Conservation (phyloP, 257 asterid species). For the Solanum gracilifrons region DNA sequence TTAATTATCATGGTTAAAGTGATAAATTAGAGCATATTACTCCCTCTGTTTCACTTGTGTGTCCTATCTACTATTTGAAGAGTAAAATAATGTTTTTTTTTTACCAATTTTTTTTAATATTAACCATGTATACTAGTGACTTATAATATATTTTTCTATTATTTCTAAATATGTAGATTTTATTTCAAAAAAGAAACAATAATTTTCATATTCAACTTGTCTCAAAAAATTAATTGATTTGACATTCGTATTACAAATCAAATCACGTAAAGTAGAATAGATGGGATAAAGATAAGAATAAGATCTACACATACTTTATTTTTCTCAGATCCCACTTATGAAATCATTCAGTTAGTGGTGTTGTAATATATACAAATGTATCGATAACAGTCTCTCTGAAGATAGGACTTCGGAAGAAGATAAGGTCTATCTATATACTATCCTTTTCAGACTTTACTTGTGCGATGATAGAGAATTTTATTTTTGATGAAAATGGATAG, state of each 20-base stretch:
- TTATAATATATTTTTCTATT: too few relatives aligned
- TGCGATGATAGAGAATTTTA: neutral
- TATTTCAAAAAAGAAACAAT: too few relatives aligned
- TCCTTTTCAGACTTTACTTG: rapidly evolving
- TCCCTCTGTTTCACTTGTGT: neutral
- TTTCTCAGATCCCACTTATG: too few relatives aligned
- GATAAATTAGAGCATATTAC: neutral
- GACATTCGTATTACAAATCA: neutral
- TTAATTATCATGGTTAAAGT: neutral
- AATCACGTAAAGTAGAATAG: too few relatives aligned
- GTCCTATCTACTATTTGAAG: neutral
- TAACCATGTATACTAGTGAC: neutral
- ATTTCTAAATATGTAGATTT: too few relatives aligned
- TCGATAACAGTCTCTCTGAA: neutral
- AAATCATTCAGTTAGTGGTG: too few relatives aligned
- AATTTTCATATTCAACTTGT: neutral
- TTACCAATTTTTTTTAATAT: neutral
- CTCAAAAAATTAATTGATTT: too few relatives aligned
- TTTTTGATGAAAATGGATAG: slow-evolving; percentile 11
- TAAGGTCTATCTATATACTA: neutral
- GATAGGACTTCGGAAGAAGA: too few relatives aligned
- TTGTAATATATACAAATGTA: neutral
- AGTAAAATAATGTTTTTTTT: neutral
- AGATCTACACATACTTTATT: rapidly evolving
- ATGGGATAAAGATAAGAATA: too few relatives aligned